Percentiles rank a stretch among this genome's conserved stretches.
phyloP scores from a whole-genome alignment of 768 basidiomycete species.

The Russula sp. region DNA sequence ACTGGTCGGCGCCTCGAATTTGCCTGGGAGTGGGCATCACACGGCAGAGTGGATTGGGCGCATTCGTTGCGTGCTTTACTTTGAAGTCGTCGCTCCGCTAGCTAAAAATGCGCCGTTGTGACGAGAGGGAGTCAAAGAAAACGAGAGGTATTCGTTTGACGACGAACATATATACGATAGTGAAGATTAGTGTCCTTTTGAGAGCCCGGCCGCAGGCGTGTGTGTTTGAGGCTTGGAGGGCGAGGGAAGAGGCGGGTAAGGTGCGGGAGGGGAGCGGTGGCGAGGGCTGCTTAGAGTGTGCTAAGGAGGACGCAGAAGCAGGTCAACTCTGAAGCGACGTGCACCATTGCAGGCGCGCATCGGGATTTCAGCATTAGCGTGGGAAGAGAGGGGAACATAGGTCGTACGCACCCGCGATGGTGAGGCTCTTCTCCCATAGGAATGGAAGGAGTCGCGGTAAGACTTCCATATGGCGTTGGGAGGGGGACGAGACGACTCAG shows the following conservation, averaged over 20 bases:
- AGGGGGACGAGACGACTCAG: conserved; percentile 22
- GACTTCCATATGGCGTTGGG: conserved; percentile 19
- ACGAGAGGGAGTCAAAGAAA: conserved; percentile 37
- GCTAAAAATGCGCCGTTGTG: conserved; percentile 61
- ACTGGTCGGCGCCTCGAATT: no score
- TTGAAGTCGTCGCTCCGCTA: conserved; percentile 67
- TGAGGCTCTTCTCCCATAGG: conserved; percentile 13
- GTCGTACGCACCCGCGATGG: neutral
- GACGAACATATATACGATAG: no score
- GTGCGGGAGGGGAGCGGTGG: conserved; percentile 13
- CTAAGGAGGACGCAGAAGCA: conserved; percentile 14
- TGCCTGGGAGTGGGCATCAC: conserved; percentile 47
- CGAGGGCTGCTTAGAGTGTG: conserved; percentile 11
- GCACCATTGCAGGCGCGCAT: neutral
- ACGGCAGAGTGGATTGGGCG: conserved; percentile 64
- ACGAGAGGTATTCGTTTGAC: conserved; percentile 53
- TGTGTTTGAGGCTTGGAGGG: conserved; percentile 10
- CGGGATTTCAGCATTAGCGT: neutral
- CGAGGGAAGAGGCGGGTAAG: conserved; percentile 12
- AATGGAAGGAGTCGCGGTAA: conserved; percentile 18
- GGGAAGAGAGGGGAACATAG: no score
- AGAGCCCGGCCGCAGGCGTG: no score
- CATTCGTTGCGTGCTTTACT: conserved; percentile 82
- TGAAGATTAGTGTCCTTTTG: no score
- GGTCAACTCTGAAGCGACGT: conserved; percentile 4